These are phyloP conservation scores for Striga asiatica DNA, from an alignment of 257 asterid genomes.

Conservation along the genomic window DNA sequence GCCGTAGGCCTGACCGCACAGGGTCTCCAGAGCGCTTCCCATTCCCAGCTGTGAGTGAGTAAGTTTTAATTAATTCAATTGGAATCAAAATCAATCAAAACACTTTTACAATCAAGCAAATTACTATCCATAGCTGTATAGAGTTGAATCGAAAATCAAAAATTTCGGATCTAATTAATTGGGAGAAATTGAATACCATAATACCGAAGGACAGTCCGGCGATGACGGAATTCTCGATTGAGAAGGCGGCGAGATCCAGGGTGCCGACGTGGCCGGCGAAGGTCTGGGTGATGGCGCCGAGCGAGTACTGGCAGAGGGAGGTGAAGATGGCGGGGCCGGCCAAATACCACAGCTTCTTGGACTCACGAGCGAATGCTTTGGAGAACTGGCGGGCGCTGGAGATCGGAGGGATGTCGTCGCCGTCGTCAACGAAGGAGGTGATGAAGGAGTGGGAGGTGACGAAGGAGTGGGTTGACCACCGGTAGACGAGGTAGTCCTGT, in stretches of 20 bases:
- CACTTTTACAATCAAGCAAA: not conserved
- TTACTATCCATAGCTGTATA: not conserved
- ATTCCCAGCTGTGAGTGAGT: slow-evolving; percentile 51
- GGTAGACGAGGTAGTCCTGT: not conserved
- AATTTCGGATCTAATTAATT: not conserved
- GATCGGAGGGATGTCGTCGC: slow-evolving; percentile 26
- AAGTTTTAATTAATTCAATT: too few relatives aligned
- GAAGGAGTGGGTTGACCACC: not conserved
- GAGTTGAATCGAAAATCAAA: not conserved
- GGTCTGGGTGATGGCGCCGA: slow-evolving; percentile 47
- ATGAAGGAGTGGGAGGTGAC: not conserved
- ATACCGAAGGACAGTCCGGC: slow-evolving; percentile 35
- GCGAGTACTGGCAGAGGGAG: slow-evolving; percentile 35
- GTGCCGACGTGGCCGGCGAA: slow-evolving; percentile 46
- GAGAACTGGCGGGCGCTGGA: slow-evolving; percentile 10
- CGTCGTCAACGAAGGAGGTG: slow-evolving; percentile 12
- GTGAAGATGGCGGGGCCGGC: slow-evolving; percentile 46
- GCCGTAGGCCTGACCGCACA: slow-evolving; percentile 63
- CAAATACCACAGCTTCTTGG: slow-evolving; percentile 30
- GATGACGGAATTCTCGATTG: slow-evolving; percentile 40
- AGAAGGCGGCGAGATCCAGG: slow-evolving; percentile 46
- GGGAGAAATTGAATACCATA: slow-evolving; percentile 20
- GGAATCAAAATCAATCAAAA: too few relatives aligned
- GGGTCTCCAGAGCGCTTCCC: slow-evolving; percentile 64
- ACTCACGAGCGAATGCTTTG: slow-evolving; percentile 22